These are phyloP conservation scores for Sporothrix protearum DNA, from an alignment of 2,329 filamentous ascomycete species.

Conservation along the genomic window DNA sequence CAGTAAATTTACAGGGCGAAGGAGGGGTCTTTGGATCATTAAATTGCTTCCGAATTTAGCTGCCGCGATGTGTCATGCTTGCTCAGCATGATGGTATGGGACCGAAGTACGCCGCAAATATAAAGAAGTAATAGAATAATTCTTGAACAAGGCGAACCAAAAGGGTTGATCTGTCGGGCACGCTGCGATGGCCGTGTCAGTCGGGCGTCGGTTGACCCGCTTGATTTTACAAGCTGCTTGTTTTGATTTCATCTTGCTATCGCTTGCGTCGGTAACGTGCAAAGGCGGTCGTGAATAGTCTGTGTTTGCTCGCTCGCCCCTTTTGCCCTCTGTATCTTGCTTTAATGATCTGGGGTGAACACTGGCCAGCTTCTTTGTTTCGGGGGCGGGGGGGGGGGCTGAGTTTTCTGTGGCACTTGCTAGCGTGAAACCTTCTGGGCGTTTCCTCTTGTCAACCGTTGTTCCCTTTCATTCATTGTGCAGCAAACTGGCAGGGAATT, in stretches of 20 bases:
- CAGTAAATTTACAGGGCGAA: background rate
- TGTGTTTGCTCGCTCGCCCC: background rate
- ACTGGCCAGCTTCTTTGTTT: background rate
- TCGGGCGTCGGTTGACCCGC: background rate
- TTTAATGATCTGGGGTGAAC: background rate
- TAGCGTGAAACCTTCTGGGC: slow-evolving; percentile 11
- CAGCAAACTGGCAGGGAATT: background rate
- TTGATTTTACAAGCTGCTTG: background rate
- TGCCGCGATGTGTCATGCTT: slow-evolving; percentile 3
- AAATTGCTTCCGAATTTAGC: background rate
- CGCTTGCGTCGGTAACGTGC: background rate
- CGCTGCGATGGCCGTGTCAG: background rate
- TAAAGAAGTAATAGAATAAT: background rate
- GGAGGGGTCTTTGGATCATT: background rate
- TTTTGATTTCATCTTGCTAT: background rate
- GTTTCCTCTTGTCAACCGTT: slow-evolving; percentile 5
- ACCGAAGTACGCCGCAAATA: background rate
- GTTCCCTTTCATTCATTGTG: background rate
- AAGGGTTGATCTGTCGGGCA: too few species aligned
- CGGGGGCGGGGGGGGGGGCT: too few species aligned
- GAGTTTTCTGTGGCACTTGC: background rate
- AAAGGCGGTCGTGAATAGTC: background rate
- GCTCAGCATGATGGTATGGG: background rate
- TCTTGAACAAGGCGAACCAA: background rate
- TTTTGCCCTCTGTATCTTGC: background rate